A percentile compares a stretch with the other conserved stretches of the same genome.
phyloP scores from a whole-genome alignment of 768 basidiomycete genomes.

The Podaxis pistillaris region DNA sequence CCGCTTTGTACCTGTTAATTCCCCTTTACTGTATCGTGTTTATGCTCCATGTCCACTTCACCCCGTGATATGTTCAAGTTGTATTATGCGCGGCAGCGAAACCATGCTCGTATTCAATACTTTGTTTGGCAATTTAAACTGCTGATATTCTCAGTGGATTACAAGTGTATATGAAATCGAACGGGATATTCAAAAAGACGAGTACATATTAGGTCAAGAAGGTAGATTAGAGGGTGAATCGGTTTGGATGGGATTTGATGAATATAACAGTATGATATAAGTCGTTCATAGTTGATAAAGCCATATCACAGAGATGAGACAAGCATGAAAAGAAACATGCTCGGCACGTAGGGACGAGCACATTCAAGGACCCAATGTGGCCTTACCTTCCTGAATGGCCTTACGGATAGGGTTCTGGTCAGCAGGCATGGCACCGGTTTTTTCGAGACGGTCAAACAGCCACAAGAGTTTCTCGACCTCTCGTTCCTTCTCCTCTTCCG shows the following conservation, averaged over 20 bases:
- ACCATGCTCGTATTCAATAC: background rate
- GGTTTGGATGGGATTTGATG: background rate
- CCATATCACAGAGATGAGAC: background rate
- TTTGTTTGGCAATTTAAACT: background rate
- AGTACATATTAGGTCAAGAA: slow-evolving; percentile 3
- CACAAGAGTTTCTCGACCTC: slow-evolving; percentile 93
- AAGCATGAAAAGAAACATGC: slow-evolving; percentile 11
- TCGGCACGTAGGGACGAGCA: background rate
- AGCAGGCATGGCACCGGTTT: slow-evolving; percentile 63
- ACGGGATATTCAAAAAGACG: background rate
- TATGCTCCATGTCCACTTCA: background rate
- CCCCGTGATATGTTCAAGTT: background rate
- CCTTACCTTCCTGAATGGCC: slow-evolving; percentile 49
- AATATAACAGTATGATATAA: slow-evolving; percentile 12
- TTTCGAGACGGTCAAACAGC: slow-evolving; percentile 87
- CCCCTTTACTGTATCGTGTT: background rate
- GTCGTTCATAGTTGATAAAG: background rate
- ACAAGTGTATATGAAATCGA: background rate
- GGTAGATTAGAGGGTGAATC: background rate
- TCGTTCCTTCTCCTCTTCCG: slow-evolving; percentile 90
- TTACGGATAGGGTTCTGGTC: slow-evolving; percentile 72
- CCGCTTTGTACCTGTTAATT: slow-evolving; percentile 5
- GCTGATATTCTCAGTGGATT: background rate
- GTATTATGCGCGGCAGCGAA: background rate
- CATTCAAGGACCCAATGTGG: slow-evolving; percentile 11